Evolutionary conservation across 768 basidiomycete species (phyloP).

Genomic region (Ramaria sp.): DNA sequence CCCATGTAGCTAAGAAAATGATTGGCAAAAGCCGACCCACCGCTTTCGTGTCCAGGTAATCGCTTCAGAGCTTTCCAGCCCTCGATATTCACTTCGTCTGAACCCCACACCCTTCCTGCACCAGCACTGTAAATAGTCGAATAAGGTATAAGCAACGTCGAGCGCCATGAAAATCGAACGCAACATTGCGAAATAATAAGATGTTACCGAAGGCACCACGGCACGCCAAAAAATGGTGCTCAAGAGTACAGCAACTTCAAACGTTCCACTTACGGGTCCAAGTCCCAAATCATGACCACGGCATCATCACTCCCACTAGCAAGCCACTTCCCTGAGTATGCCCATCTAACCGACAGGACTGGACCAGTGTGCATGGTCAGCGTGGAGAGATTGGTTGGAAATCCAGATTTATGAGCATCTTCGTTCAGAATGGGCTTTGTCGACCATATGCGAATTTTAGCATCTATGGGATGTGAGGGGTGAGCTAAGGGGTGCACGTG

Average conservation of each 20-base stretch:
- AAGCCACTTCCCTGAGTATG: constrained; percentile 85
- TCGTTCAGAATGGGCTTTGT: constrained; percentile 87
- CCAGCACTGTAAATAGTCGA: constrained; percentile 43
- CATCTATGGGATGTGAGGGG: constrained; percentile 35
- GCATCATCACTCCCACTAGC: constrained; percentile 96
- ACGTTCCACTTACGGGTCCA: constrained; percentile 69
- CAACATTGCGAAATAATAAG: too few relatives aligned
- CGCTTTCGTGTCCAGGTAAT: constrained; percentile 89
- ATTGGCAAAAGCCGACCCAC: constrained; percentile 31
- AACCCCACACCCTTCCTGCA: constrained; percentile 84
- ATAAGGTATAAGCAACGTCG: neutral
- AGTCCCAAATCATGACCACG: constrained; percentile 94
- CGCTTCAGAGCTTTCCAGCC: constrained; percentile 93
- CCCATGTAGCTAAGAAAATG: neutral
- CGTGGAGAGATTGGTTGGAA: constrained; percentile 84
- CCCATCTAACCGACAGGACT: constrained; percentile 87
- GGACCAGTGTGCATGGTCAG: constrained; percentile 91
- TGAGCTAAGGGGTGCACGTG: neutral
- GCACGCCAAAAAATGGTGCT: neutral
- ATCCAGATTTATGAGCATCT: constrained; percentile 54
- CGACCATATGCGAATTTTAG: constrained; percentile 95
- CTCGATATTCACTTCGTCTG: constrained; percentile 92
- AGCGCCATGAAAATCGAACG: too few relatives aligned
- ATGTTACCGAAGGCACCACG: too few relatives aligned
- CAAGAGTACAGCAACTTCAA: neutral